Percentiles rank a stretch among this genome's conserved stretches.
phyloP scores from a whole-genome alignment of 139 green algal genomes.

The Coelastrella sp. region DNA sequence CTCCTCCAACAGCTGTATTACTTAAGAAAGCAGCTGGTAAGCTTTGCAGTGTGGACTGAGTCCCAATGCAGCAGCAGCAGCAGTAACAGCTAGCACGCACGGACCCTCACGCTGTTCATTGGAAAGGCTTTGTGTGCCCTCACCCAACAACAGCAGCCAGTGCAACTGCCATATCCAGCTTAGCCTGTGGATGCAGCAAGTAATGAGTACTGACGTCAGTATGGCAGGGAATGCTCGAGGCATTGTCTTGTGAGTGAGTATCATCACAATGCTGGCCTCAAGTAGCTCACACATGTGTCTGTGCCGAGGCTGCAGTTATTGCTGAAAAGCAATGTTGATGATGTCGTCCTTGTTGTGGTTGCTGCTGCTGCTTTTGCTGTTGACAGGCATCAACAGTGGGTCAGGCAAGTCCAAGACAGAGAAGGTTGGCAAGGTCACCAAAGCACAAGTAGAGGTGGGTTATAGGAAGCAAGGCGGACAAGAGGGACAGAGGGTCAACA shows the following conservation, averaged over 20 bases:
- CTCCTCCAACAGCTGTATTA: constrained; percentile 94
- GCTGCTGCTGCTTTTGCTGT: not conserved
- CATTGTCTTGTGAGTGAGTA: no score
- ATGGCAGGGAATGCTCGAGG: no score
- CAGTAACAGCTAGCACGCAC: not conserved
- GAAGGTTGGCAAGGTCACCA: constrained; percentile 43
- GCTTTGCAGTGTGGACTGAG: not conserved
- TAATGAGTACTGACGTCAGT: no score
- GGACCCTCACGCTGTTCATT: no score
- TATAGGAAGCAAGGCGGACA: no score
- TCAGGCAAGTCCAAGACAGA: constrained; percentile 37
- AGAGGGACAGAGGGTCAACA: no score
- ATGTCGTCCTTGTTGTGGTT: not conserved
- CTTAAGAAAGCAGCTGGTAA: constrained; percentile 94
- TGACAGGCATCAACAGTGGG: constrained; percentile 17
- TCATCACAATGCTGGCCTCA: no score
- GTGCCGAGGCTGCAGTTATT: not conserved
- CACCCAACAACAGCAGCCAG: no score
- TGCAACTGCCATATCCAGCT: no score
- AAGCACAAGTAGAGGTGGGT: constrained; percentile 39
- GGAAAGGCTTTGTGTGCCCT: no score
- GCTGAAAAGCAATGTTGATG: not conserved
- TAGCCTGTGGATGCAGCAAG: no score
- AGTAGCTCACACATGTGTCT: not conserved
- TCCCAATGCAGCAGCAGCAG: not conserved